A percentile compares a stretch with the other conserved stretches of the same genome.
phyloP scores from a whole-genome alignment of 179 eudicot species.

The Heliamphora pulchella region DNA sequence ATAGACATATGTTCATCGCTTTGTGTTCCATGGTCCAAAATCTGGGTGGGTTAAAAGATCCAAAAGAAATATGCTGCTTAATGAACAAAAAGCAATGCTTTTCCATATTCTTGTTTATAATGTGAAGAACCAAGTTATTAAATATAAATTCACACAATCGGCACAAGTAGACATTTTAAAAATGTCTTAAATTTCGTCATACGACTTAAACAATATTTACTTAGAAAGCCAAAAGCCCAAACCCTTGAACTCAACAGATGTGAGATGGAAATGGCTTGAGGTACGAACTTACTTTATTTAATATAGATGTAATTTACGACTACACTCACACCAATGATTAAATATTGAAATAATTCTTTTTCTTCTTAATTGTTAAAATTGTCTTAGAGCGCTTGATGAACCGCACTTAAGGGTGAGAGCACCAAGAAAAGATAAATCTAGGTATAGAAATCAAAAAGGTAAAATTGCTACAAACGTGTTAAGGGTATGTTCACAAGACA shows the following conservation, averaged over 20 bases:
- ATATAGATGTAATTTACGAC: not conserved
- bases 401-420: conserved; percentile 5
- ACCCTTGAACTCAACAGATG: not conserved
- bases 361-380: not conserved
- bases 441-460: conserved; percentile 13
- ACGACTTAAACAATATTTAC: not conserved
- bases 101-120: not conserved
- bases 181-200: not conserved
- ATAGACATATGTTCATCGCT: not conserved
- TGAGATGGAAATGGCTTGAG: not conserved
- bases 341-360: not conserved
- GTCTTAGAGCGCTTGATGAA: conserved; percentile 9
- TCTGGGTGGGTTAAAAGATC: not conserved
- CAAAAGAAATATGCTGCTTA: not conserved
- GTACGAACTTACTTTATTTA: not conserved
- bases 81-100: not conserved
- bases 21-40: not conserved
- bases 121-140: not conserved
- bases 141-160: not conserved
- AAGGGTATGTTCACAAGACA: not conserved
- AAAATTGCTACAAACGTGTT: conserved; percentile 9
- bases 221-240: not conserved
- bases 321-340: not conserved
- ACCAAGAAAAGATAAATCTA: conserved; percentile 6
- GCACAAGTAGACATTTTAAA: not conserved